Percentiles rank a stretch among this genome's conserved stretches.
These are phyloP conservation scores for Nannochloropsis gaditana DNA, from an alignment of 108 stramenopile genomes.

Conservation along the genomic window DNA sequence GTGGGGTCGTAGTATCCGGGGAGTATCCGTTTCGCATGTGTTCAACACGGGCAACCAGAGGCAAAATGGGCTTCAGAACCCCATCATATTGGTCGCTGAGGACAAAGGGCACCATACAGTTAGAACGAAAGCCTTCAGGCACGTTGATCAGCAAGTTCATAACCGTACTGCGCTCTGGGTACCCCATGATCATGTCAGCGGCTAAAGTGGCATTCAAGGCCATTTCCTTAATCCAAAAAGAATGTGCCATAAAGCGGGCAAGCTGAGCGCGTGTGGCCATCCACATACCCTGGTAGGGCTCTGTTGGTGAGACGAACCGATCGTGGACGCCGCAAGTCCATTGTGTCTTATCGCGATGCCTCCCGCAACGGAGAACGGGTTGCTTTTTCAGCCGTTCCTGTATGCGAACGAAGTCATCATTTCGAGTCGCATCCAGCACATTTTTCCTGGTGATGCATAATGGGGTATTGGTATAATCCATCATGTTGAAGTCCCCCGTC, in stretches of 20 bases:
- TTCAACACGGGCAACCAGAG: not conserved
- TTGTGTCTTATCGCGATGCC: not conserved
- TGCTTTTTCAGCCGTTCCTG: not conserved
- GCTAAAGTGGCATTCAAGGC: not conserved
- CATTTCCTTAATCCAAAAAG: not conserved
- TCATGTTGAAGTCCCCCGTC: not conserved
- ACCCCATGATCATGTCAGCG: not conserved
- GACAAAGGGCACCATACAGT: not conserved
- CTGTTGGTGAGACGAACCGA: not conserved
- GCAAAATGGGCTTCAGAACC: not conserved
- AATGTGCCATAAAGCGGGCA: not conserved
- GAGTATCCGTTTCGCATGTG: not conserved
- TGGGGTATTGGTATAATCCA: not conserved
- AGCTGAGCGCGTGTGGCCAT: not conserved
- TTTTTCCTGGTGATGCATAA: not conserved
- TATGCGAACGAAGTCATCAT: not conserved
- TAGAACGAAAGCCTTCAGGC: not conserved
- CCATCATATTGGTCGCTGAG: not conserved
- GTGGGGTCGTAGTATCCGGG: no score
- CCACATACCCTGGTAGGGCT: not conserved
- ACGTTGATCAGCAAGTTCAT: not conserved
- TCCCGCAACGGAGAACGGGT: not conserved
- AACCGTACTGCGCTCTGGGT: not conserved
- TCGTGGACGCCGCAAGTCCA: not conserved
- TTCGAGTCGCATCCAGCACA: not conserved